A percentile compares a stretch with the other conserved stretches of the same genome.
These are phyloP conservation scores for Mycena indigotica DNA, from an alignment of 768 basidiomycete species.

Conservation along the genomic window DNA sequence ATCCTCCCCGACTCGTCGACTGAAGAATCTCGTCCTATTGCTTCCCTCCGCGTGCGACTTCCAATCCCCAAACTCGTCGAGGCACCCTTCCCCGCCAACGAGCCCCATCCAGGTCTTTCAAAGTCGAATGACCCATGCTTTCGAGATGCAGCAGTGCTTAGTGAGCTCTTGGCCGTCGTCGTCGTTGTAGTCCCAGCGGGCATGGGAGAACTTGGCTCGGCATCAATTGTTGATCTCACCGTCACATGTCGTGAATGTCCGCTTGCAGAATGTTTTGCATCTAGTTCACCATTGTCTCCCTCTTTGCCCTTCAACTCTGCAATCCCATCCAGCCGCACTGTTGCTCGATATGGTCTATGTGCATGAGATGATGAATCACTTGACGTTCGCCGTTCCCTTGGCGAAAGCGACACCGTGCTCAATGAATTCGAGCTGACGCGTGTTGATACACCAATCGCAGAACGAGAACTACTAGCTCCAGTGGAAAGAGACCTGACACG, in stretches of 20 bases:
- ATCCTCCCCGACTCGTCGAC: slow-evolving; percentile 6
- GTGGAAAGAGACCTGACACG: slow-evolving; percentile 10
- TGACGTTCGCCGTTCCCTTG: slow-evolving; percentile 17
- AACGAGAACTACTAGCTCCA: not conserved
- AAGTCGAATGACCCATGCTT: slow-evolving; percentile 81
- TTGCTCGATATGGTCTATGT: slow-evolving; percentile 10
- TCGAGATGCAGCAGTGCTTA: slow-evolving; percentile 7
- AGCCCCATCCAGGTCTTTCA: slow-evolving; percentile 61
- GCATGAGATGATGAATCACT: slow-evolving; percentile 14
- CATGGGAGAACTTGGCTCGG: slow-evolving; percentile 1
- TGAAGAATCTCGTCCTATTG: slow-evolving; percentile 25
- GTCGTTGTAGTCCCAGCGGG: slow-evolving; percentile 5
- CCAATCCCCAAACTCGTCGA: slow-evolving; percentile 36
- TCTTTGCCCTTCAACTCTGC: slow-evolving; percentile 11
- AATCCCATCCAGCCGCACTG: slow-evolving; percentile 12
- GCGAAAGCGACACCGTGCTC: slow-evolving; percentile 6
- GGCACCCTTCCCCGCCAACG: slow-evolving; percentile 47
- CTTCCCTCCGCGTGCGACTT: slow-evolving; percentile 25
- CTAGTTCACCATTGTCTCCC: slow-evolving; percentile 1
- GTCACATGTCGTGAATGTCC: not conserved
- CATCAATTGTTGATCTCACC: slow-evolving; percentile 6
- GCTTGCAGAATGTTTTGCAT: slow-evolving; percentile 1
- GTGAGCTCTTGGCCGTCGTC: slow-evolving; percentile 1
- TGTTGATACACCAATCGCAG: slow-evolving; percentile 8
- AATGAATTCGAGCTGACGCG: slow-evolving; percentile 11